Percentiles rank a stretch among this genome's conserved stretches.
Conservation (phyloP, 1,139 yeast genomes). For the Diutina ranongensis region DNA sequence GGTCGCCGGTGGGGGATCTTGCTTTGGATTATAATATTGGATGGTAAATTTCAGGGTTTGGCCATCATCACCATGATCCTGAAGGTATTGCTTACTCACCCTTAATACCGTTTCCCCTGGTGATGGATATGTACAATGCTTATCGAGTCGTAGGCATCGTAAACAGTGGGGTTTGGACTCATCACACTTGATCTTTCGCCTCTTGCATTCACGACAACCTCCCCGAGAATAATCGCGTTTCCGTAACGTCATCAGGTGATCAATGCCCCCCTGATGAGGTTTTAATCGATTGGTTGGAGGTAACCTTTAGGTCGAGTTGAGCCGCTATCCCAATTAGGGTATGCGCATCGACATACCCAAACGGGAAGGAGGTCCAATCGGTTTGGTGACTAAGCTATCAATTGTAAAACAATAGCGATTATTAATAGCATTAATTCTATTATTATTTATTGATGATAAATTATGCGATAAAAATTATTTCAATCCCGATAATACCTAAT, state of each 20-base stretch:
- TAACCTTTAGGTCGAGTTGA: neutral
- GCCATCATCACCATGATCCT: neutral
- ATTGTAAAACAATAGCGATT: too few species aligned
- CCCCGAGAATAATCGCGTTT: constrained; percentile 55
- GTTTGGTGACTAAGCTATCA: too few species aligned
- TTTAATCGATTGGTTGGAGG: too few species aligned
- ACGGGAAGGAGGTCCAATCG: neutral
- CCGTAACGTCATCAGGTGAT: constrained; percentile 14
- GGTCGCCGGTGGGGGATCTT: too few species aligned
- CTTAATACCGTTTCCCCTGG: constrained; percentile 1
- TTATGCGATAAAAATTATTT: too few species aligned
- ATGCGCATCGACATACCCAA: neutral
- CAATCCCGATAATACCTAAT: too few species aligned
- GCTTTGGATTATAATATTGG: neutral
- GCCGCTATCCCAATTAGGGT: neutral
- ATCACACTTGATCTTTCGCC: constrained; percentile 57
- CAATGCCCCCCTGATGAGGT: too few species aligned
- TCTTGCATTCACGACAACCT: constrained; percentile 58
- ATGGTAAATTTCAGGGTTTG: neutral
- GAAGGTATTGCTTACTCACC: neutral
- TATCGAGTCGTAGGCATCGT: neutral
- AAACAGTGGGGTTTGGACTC: constrained; percentile 38
- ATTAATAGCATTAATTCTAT: too few species aligned
- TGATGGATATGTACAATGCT: neutral
- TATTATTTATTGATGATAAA: too few species aligned